Conservation (phyloP, 2,329 filamentous ascomycete genomes). For the Colletotrichum sp. region DNA sequence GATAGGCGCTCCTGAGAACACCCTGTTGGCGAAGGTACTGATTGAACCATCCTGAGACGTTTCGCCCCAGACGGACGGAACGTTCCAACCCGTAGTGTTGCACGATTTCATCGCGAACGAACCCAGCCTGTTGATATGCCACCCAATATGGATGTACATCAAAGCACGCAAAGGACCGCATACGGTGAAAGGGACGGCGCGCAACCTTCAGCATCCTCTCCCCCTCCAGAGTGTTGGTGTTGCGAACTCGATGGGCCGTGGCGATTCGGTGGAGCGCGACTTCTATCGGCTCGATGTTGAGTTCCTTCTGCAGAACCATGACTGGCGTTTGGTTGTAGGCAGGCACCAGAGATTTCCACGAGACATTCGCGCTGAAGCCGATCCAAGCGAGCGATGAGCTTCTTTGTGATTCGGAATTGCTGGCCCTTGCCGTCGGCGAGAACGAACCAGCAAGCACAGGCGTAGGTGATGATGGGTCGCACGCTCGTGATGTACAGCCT, state of each 20-base stretch:
- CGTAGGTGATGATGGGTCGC: neutral
- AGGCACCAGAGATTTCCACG: neutral
- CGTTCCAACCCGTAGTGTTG: neutral
- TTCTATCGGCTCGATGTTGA: neutral
- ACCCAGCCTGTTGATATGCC: neutral
- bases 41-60: neutral
- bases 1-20: neutral
- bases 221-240: neutral
- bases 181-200: neutral
- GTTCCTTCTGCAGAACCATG: neutral
- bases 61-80: neutral
- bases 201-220: neutral
- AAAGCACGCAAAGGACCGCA: neutral
- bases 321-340: neutral
- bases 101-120: neutral
- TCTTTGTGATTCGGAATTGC: neutral
- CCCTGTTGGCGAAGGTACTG: neutral
- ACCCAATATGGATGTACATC: neutral
- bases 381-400: neutral
- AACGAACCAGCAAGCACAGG: neutral
- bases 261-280: neutral
- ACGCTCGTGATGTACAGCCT: neutral
- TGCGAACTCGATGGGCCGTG: neutral
- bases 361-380: neutral
- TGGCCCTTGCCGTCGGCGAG: neutral